Percentiles rank a stretch among this genome's conserved stretches.
Conservation (phyloP, 345 rosid genomes). For the Rhizophora mangle region DNA sequence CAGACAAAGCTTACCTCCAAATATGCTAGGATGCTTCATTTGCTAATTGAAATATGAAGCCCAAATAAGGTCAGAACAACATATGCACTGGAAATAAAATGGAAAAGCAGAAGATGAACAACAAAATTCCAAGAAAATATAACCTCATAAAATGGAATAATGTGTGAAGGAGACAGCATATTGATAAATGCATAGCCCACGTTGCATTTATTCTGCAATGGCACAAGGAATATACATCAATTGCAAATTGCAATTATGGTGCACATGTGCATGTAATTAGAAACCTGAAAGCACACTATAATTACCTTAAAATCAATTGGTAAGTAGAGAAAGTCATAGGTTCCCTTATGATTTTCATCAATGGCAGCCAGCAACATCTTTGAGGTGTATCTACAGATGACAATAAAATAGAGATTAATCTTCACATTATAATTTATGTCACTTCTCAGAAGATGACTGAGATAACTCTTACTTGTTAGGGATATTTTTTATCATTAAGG, state of each 20-base stretch:
- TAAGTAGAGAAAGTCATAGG: slow-evolving; percentile 88
- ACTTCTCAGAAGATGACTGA: not conserved
- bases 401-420: slow-evolving; percentile 16
- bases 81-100: not conserved
- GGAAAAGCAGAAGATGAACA: not conserved
- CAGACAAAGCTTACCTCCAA: not conserved
- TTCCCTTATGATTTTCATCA: slow-evolving; percentile 78
- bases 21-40: not conserved
- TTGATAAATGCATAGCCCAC: slow-evolving; percentile 97
- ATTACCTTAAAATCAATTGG: slow-evolving; percentile 80
- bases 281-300: not conserved
- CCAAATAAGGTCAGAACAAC: not conserved
- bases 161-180: slow-evolving; percentile 82
- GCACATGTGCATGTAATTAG: not conserved
- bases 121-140: not conserved
- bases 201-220: slow-evolving; percentile 92
- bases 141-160: slow-evolving; percentile 87
- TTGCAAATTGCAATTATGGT: slow-evolving; percentile 1
- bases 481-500: slow-evolving; percentile 90
- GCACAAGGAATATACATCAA: slow-evolving; percentile 18
- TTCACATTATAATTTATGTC: not conserved
- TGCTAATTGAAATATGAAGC: not conserved
- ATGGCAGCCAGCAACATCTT: slow-evolving; percentile 93
- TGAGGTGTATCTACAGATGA: slow-evolving; percentile 72
- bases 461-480: slow-evolving; percentile 75